A percentile compares a stretch with the other conserved stretches of the same genome.
Evolutionary conservation across 2,329 filamentous ascomycete genomes (phyloP).

Genomic region (Colletotrichum zoysiae): DNA sequence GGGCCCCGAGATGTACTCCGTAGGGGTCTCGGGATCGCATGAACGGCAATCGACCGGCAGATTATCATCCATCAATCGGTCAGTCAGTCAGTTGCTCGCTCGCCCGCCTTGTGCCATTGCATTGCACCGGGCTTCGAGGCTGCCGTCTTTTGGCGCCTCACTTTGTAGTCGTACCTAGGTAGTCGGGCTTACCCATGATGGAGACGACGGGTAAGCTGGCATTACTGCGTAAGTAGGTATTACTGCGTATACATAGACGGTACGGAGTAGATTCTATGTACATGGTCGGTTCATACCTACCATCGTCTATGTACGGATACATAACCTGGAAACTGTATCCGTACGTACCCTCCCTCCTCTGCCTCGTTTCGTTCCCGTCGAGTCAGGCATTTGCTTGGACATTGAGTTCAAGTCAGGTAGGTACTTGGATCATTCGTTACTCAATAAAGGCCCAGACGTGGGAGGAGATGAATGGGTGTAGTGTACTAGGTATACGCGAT

Average conservation of each 20-base stretch:
- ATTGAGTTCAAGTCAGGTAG: background rate
- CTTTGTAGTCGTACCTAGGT: no score
- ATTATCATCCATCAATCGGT: background rate
- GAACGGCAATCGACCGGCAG: background rate
- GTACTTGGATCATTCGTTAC: background rate
- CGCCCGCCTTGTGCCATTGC: background rate
- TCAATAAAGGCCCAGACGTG: background rate
- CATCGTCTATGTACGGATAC: no score
- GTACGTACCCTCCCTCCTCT: background rate
- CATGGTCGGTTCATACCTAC: no score
- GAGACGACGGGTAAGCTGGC: background rate
- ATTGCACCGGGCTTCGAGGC: background rate
- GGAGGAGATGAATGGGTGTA: no score
- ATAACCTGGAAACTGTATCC: no score
- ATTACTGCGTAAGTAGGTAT: no score
- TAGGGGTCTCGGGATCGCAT: background rate
- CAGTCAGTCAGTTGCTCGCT: no score
- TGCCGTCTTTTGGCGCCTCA: background rate
- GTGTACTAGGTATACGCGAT: no score
- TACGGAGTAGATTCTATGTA: no score
- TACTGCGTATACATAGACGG: no score
- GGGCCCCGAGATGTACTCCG: background rate
- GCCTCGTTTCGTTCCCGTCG: background rate
- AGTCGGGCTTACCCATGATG: background rate
- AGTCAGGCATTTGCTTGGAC: no score